phyloP scores from a whole-genome alignment of 768 basidiomycete species.

The Boletus speciosus region DNA sequence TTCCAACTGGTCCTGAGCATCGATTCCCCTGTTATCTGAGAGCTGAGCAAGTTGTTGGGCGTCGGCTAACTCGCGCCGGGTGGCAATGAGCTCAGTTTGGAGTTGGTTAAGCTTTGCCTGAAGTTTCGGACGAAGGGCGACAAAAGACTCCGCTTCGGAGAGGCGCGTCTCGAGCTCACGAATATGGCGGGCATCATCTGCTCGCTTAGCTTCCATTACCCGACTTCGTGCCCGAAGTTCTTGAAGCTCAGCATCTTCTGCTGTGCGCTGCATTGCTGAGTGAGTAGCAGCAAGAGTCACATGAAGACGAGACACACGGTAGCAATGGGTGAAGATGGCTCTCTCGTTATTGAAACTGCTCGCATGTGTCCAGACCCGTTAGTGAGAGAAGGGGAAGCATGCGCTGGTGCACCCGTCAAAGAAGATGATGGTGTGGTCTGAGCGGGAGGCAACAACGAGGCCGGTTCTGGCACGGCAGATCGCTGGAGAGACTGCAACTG shows the following conservation, averaged over 20 bases:
- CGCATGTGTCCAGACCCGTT: slow-evolving; percentile 10
- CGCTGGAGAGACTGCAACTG: slow-evolving; percentile 20
- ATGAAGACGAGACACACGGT: slow-evolving; percentile 14
- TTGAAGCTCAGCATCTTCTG: slow-evolving; percentile 64
- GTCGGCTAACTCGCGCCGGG: slow-evolving; percentile 76
- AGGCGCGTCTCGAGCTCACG: slow-evolving; percentile 84
- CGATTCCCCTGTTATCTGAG: slow-evolving; percentile 65
- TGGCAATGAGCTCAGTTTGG: slow-evolving; percentile 73
- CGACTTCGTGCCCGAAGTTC: slow-evolving; percentile 81
- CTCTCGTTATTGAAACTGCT: slow-evolving; percentile 20
- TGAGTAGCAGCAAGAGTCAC: slow-evolving; percentile 8
- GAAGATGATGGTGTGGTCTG: slow-evolving; percentile 19
- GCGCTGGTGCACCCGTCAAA: slow-evolving; percentile 5
- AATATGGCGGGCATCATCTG: slow-evolving; percentile 81
- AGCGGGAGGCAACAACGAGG: slow-evolving; percentile 8
- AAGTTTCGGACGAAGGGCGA: slow-evolving; percentile 82
- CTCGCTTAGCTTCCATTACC: slow-evolving; percentile 80
- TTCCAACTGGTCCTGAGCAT: slow-evolving; percentile 87
- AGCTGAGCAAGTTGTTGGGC: slow-evolving; percentile 69
- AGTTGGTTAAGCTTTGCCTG: slow-evolving; percentile 82
- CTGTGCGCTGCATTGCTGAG: slow-evolving; percentile 19
- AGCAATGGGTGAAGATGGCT: slow-evolving; percentile 26
- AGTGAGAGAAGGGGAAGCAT: slow-evolving; percentile 1
- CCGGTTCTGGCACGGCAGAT: slow-evolving; percentile 13
- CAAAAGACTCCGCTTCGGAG: slow-evolving; percentile 79